Evolutionary conservation across 202 grass and related monocot species (phyloP), one percentile per base, ranked within the genome.

Genomic region (Digitaria exilis): DNA sequence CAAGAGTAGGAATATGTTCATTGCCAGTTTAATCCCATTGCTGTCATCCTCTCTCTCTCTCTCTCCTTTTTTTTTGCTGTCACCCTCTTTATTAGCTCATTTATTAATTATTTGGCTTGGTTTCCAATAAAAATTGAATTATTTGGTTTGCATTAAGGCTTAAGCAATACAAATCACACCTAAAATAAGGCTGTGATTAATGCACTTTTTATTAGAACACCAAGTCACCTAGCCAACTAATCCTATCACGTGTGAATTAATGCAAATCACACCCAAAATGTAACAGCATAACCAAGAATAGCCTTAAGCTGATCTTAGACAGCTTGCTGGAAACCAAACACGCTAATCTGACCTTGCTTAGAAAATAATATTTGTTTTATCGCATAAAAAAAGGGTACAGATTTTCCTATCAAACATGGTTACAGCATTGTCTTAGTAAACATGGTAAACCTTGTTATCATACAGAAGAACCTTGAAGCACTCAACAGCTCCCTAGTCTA

Each of bases 371-470:
- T 65, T 67, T 67, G 21, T 60, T 65, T n/a, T n/a, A n/a, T 35
- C 24, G 22, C 52, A 84, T 69, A 31, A 21, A 66, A 8, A 55
- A 41, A 55, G 19, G 30, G 44, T 54, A 63, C n/a, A 57, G 26
- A 19, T 30, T 41, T 35, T 69, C 75, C 70, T 84, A 74, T 70
- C 19, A 80, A 62, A 45, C 58, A 3, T 29, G 15, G 21, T 44
- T 72, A 54, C 44, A 65, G 25, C 2, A n/a, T 30, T 72, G 32
- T 7, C 31, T 64, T 21, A 64, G 1, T 54, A 51, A 63, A 69
- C 3, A 59, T 70, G 11, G 21, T 69, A 35, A 35, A 49, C 55
- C n/a, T n/a, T n/a, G n/a, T n/a, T n/a, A n/a, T n/a, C n/a, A n/a
- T n/a, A n/a, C n/a, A n/a, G n/a, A n/a, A n/a, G n/a, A n/a, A n/a